phyloP scores from a whole-genome alignment of 139 green algal genomes.

The Chlorella sp. region DNA sequence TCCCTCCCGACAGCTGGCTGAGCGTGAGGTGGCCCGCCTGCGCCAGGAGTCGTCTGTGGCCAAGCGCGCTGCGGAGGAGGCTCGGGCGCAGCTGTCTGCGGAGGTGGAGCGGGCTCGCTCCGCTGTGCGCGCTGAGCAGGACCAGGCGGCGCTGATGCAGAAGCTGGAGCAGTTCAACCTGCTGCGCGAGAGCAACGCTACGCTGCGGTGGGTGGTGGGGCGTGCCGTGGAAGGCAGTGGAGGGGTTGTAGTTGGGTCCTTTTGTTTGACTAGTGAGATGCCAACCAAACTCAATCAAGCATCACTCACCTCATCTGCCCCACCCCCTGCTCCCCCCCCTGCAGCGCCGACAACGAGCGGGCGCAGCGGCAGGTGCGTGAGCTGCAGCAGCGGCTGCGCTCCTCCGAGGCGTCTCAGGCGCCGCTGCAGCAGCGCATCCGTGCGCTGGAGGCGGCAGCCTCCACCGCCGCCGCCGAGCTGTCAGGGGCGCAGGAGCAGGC shows the following conservation, averaged over 20 bases:
- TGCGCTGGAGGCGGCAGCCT: constrained; percentile 33
- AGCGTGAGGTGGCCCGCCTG: constrained; percentile 55
- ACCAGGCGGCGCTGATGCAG: constrained; percentile 43
- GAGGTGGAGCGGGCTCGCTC: constrained; percentile 36
- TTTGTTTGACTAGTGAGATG: too few species aligned
- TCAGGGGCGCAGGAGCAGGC: constrained; percentile 24
- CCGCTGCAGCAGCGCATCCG: constrained; percentile 39
- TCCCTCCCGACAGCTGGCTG: constrained; percentile 29
- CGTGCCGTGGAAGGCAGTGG: too few species aligned
- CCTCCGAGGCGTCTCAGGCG: constrained; percentile 18
- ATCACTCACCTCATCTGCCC: too few species aligned
- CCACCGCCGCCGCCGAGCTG: constrained; percentile 42
- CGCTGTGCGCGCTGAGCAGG: constrained; percentile 40
- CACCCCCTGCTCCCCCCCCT: background rate
- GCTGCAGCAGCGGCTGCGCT: constrained; percentile 17
- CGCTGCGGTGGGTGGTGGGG: constrained; percentile 44
- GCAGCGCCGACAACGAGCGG: constrained; percentile 27
- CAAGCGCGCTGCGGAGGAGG: constrained; percentile 46
- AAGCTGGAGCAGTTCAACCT: constrained; percentile 61
- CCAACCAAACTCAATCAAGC: too few species aligned
- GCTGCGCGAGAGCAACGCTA: constrained; percentile 63
- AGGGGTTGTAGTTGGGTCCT: too few species aligned
- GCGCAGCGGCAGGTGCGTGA: constrained; percentile 1
- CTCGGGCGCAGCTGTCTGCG: constrained; percentile 42
- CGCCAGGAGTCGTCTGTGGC: constrained; percentile 36